Base-by-base conservation (phyloP, 2,329 filamentous ascomycete genomes). In the Bretziella fagacearum region DNA sequence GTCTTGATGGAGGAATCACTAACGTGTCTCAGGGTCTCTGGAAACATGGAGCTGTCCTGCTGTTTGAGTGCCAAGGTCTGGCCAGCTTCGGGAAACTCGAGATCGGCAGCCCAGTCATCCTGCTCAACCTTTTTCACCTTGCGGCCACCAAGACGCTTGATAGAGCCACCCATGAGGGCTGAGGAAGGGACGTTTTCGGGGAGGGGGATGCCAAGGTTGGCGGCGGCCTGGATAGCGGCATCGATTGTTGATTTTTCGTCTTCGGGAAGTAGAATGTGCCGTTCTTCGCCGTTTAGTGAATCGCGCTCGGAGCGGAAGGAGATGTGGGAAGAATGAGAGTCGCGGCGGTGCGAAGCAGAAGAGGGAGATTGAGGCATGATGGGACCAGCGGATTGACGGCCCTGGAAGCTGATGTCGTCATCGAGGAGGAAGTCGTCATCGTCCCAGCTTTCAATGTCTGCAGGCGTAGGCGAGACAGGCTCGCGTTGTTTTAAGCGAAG, bases 141-240 rank as follows among this genome's bases (percentile, higher is more conserved):
- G 54, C 76, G 73, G 50, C 77, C 77, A 43, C 87, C 87, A 27
- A 96, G 70, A 55, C 87, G 73, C 65, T 93, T 93, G 58, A 96
- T 96, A 7, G 86, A 89, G 45, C 91, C 91, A 46, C 89, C 89
- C 60, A 91, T 74, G 35, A 98, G 68, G 25, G 91, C 91, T 17
- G 89, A 94, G 25, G 83, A 77, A 1, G 89, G 86, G 26, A 96
- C 77, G 58, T 87, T 87, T 44, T 75, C 69, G 23, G 91, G 91
- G 48, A 96, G 76, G 5, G 91, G 89, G 53, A 98, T 94, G 54
- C 91, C 91, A 22, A 86, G 87, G 59, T 78, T 79, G 57, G 85
- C 82, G 27, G 87, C 89, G 5, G 85, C 83, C 20, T 83, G 76
- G 56, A 98, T 89, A 51, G 91, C 87, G 58, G 93, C 82, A 55